Evolutionary conservation across 441 rosid genomes (phyloP), one percentile per base, ranked within the genome.

Genomic region (Croton setiger): DNA sequence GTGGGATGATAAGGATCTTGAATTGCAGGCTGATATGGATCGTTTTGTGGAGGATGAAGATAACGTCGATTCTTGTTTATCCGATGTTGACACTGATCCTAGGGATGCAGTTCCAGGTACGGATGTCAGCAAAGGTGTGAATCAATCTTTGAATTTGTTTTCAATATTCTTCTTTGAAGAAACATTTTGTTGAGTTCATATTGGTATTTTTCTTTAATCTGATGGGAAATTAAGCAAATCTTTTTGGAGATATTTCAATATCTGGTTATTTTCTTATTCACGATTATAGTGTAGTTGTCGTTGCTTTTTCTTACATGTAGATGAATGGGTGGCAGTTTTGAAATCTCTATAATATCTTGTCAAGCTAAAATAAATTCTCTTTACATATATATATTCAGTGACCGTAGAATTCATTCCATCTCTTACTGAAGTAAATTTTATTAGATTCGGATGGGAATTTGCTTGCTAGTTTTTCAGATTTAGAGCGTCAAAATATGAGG

Each of bases 1-100:
- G 81, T 84, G 84, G 87, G 85, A 82, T 78, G 78, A 81, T 77
- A 76, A 80, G 72, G 86, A 82, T 80, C 75, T 73, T 88, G 79
- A 80, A 80, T 84, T 88, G 87, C 93, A 88, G 98, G 89, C 91
- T 87, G 97, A 90, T 47, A 82, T 87, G 84, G 97, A 91, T 75
- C 87, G 81, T 61, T 80, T 88, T 75, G 91, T 87, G 79, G 95
- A 87, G 75, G 95, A 90, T 81, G 92, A 90, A 61, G 98, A 90
- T 68, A 86, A 90, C 31, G 92, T 86, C 4, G 98, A 87, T 72
- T 91, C 97, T 73, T 85, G 86, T 83, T 77, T 88, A 81, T 85
- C 94, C 41, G 87, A 80, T 74, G 94, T 87, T 66, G 94, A 87
- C 75, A 69, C 83, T 23, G 97, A 88, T 70, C 86, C 84, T 57